phyloP scores from a whole-genome alignment of 2,329 filamentous ascomycete species.

The Herpotrichia juniperi region DNA sequence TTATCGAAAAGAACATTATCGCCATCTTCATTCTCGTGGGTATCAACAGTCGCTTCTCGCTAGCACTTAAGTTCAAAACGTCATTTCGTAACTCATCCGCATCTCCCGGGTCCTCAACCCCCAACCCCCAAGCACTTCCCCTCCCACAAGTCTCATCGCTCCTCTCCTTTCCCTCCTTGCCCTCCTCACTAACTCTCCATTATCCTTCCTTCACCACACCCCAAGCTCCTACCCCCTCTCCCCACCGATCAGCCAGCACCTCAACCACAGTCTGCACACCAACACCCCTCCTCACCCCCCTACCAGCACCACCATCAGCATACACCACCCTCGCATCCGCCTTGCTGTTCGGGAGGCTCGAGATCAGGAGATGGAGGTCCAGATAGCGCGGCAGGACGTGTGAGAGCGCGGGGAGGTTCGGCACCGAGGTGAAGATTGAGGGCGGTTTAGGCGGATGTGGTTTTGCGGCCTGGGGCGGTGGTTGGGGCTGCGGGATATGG shows the following conservation, averaged over 20 bases:
- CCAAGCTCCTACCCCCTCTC: slow-evolving; percentile 47
- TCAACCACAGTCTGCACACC: slow-evolving; percentile 49
- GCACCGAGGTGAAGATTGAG: slow-evolving; percentile 50
- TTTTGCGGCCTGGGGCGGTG: slow-evolving; percentile 3
- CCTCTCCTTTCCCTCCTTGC: no score
- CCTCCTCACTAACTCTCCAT: no score
- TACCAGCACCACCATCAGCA: slow-evolving; percentile 15
- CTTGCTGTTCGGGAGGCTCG: slow-evolving; percentile 39
- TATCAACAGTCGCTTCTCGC: no score
- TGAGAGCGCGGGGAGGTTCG: slow-evolving; percentile 45
- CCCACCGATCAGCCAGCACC: slow-evolving; percentile 50
- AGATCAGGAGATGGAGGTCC: slow-evolving; percentile 52
- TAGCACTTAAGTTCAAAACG: no score
- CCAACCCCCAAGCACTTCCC: no score
- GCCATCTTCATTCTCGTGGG: no score
- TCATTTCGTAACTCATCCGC: no score
- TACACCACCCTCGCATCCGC: slow-evolving; percentile 44
- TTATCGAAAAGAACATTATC: no score
- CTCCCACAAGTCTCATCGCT: no score
- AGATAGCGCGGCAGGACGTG: slow-evolving; percentile 42
- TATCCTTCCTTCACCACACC: slow-evolving; percentile 23
- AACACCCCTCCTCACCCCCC: slow-evolving; percentile 17
- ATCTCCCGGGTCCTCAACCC: no score
- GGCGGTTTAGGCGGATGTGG: slow-evolving; percentile 28
- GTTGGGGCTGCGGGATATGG: neutral